A percentile compares a stretch with the other conserved stretches of the same genome.
phyloP scores from a whole-genome alignment of 164 flowering plant species.

The Liquidambar formosana region DNA sequence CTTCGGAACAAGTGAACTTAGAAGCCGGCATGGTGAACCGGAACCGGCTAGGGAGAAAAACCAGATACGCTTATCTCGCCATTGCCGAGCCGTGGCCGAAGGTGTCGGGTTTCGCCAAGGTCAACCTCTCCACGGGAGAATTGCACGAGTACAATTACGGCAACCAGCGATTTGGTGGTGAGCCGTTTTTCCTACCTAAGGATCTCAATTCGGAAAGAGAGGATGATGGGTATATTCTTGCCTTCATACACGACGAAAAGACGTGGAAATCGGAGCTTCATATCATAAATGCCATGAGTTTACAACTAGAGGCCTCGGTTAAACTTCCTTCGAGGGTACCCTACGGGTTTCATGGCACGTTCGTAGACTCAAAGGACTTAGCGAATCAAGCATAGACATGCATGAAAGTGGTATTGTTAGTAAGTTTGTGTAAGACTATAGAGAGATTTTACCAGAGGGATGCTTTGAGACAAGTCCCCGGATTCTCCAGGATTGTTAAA shows the following conservation, averaged over 20 bases:
- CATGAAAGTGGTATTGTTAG: too few relatives aligned
- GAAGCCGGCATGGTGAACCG: constrained; percentile 97
- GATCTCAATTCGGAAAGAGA: constrained; percentile 42
- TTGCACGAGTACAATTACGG: constrained; percentile 63
- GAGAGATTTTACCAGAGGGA: constrained; percentile 36
- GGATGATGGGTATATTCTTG: constrained; percentile 76
- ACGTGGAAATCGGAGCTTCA: constrained; percentile 62
- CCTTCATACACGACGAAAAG: constrained; percentile 78
- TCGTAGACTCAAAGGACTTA: constrained; percentile 55
- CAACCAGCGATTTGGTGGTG: constrained; percentile 64
- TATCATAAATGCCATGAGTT: constrained; percentile 57
- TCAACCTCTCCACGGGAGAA: constrained; percentile 68
- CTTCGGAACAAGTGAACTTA: constrained; percentile 55
- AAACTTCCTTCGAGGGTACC: constrained; percentile 84
- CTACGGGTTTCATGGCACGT: constrained; percentile 91
- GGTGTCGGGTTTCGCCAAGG: constrained; percentile 87
- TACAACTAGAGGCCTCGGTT: constrained; percentile 63
- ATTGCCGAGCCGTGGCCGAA: constrained; percentile 97
- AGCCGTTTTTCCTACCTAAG: constrained; percentile 71
- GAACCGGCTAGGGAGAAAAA: constrained; percentile 63
- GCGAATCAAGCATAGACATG: constrained; percentile 37
- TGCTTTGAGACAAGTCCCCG: constrained; percentile 35
- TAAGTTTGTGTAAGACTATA: not conserved
- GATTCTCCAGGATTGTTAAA: constrained; percentile 10
- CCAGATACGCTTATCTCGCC: constrained; percentile 72